Conservation (phyloP, 164 flowering plant genomes). For the Nymphaea thermarum region DNA sequence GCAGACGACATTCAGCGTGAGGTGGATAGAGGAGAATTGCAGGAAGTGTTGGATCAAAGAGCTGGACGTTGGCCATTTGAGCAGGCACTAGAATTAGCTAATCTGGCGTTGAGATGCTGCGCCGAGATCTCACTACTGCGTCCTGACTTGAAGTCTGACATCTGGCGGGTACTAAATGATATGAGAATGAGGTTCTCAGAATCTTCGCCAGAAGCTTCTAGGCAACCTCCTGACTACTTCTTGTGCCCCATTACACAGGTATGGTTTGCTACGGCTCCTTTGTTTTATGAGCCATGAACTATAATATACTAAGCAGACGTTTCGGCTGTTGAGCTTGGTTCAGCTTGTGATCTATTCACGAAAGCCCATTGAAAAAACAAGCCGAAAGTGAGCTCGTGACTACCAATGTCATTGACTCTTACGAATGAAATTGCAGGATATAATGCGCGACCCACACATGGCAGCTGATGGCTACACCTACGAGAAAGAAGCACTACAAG, state of each 20-base stretch:
- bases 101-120: slow-evolving; percentile 62
- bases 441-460: slow-evolving; percentile 76
- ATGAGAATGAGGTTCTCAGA: slow-evolving; percentile 30
- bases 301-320: not conserved
- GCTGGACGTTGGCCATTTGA: slow-evolving; percentile 95
- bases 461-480: slow-evolving; percentile 92
- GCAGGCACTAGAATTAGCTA: slow-evolving; percentile 75
- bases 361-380: not conserved
- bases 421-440: slow-evolving; percentile 38
- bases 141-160: slow-evolving; percentile 70
- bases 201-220: slow-evolving; percentile 1
- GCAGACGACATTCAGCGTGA: slow-evolving; percentile 55
- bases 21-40: slow-evolving; percentile 38
- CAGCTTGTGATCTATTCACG: too few species aligned
- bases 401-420: too few species aligned
- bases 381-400: not conserved
- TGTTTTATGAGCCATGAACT: too few species aligned
- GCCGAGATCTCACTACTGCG: slow-evolving; percentile 34
- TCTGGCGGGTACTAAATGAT: slow-evolving; percentile 67
- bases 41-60: slow-evolving; percentile 43
- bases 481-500: slow-evolving; percentile 63
- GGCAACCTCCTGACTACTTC: not conserved
- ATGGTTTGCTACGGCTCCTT: too few species aligned
- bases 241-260: not conserved
- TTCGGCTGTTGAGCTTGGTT: not conserved